phyloP scores from a whole-genome alignment of 1,139 yeast species.

The Hanseniaspora gamundiae region DNA sequence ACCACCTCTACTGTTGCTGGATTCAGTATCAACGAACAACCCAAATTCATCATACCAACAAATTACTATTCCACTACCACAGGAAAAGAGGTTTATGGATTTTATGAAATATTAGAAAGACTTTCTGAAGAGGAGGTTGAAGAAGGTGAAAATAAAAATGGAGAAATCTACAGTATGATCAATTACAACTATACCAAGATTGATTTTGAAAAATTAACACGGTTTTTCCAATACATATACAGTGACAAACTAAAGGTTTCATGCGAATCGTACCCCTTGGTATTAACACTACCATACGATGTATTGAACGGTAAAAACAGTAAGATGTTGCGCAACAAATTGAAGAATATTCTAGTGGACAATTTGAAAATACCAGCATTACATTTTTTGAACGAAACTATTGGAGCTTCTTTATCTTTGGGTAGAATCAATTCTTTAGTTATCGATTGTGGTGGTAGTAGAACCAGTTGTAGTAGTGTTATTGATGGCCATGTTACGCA shows the following conservation, averaged over 20 bases:
- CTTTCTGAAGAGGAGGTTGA: conserved; percentile 31
- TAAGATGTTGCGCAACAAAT: not conserved
- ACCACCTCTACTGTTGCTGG: conserved; percentile 59
- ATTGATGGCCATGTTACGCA: conserved; percentile 62
- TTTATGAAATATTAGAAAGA: conserved; percentile 25
- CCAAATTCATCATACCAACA: conserved; percentile 46
- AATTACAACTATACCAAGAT: not conserved
- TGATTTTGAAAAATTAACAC: conserved; percentile 46
- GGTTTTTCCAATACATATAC: conserved; percentile 50
- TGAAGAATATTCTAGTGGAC: conserved; percentile 44
- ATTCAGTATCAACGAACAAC: conserved; percentile 52
- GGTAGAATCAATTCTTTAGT: conserved; percentile 60
- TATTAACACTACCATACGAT: conserved; percentile 45
- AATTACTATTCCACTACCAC: conserved; percentile 30
- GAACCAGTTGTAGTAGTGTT: conserved; percentile 55
- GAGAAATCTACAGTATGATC: not conserved
- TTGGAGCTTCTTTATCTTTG: conserved; percentile 56
- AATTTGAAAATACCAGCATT: conserved; percentile 53
- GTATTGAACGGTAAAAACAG: conserved; percentile 31
- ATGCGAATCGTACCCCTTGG: conserved; percentile 47
- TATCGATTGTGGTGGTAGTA: conserved; percentile 54
- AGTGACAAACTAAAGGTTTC: conserved; percentile 33
- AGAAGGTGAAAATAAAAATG: conserved; percentile 12
- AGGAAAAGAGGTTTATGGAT: conserved; percentile 34
- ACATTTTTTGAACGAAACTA: conserved; percentile 55